Percentiles rank a stretch among this genome's conserved stretches.
phyloP scores from a whole-genome alignment of 495 filamentous ascomycete species.

The Aspergillus incahuasiensis region DNA sequence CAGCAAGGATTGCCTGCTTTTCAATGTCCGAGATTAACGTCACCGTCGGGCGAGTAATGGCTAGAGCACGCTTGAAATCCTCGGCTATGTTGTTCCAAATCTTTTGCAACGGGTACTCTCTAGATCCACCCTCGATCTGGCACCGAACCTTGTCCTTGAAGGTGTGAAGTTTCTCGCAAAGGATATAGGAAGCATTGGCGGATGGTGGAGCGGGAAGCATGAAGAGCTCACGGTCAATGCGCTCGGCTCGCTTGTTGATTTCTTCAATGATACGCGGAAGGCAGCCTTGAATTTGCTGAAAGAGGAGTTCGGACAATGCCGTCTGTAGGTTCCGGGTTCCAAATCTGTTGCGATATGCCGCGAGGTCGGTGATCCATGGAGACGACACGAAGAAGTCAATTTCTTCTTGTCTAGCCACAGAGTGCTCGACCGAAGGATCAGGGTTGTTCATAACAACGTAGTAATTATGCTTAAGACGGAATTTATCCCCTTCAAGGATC shows the following conservation, averaged over 20 bases:
- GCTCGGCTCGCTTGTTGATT: conserved; percentile 45
- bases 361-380: conserved; percentile 46
- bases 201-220: conserved; percentile 53
- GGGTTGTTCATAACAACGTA: conserved; percentile 62
- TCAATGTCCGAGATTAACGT: conserved; percentile 16
- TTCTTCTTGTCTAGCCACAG: conserved; percentile 53
- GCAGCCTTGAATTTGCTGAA: conserved; percentile 53
- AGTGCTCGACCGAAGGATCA: conserved; percentile 44
- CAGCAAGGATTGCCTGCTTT: not conserved
- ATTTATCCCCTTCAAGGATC: conserved; percentile 52
- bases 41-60: conserved; percentile 32
- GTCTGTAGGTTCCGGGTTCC: conserved; percentile 54
- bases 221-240: conserved; percentile 44
- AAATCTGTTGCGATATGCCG: conserved; percentile 45
- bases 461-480: conserved; percentile 58
- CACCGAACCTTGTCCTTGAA: conserved; percentile 28
- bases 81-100: conserved; percentile 31
- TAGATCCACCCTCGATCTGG: conserved; percentile 33
- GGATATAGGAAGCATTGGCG: conserved; percentile 30
- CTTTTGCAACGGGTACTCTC: conserved; percentile 32
- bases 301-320: conserved; percentile 50
- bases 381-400: conserved; percentile 50
- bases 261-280: conserved; percentile 56
- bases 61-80: conserved; percentile 34
- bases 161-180: conserved; percentile 32